A percentile compares a stretch with the other conserved stretches of the same genome.
Evolutionary conservation across 2,329 filamentous ascomycete genomes (phyloP).

Genomic region (Hypocreales sp.): DNA sequence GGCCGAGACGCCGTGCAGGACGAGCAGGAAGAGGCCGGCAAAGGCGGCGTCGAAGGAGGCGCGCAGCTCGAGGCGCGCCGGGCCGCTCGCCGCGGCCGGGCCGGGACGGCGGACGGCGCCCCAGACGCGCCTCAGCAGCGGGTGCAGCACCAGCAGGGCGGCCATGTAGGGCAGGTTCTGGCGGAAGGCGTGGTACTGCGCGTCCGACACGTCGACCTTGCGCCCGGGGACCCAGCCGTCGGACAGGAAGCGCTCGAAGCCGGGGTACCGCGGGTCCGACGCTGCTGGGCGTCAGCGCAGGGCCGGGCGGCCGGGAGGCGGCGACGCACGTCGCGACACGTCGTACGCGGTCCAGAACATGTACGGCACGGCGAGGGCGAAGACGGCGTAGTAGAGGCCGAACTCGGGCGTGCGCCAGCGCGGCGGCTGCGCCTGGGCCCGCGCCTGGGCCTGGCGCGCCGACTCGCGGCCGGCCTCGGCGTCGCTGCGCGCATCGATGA

Average conservation of each 20-base stretch:
- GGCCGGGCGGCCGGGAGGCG: constrained; percentile 3
- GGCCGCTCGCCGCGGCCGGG: constrained; percentile 23
- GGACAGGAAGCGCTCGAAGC: constrained; percentile 55
- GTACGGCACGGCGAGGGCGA: constrained; percentile 51
- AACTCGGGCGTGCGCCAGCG: constrained; percentile 85
- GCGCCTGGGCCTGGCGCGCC: constrained; percentile 20
- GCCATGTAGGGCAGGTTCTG: constrained; percentile 72
- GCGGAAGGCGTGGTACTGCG: constrained; percentile 76
- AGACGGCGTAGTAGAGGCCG: constrained; percentile 59
- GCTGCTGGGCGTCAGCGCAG: constrained; percentile 29
- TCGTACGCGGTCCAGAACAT: constrained; percentile 89
- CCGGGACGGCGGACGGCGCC: constrained; percentile 36
- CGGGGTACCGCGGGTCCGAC: constrained; percentile 64
- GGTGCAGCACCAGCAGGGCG: constrained; percentile 61
- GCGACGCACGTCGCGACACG: constrained; percentile 59
- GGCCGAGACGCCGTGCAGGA: constrained; percentile 72
- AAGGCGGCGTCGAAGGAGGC: constrained; percentile 73
- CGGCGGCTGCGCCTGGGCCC: constrained; percentile 41
- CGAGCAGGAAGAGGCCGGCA: constrained; percentile 61
- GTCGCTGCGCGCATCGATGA: constrained; percentile 34
- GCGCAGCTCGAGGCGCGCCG: constrained; percentile 50
- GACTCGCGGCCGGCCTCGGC: constrained; percentile 16
- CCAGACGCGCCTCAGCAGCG: constrained; percentile 59
- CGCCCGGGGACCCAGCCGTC: constrained; percentile 86
- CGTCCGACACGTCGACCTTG: constrained; percentile 82